Conservation (phyloP, 768 basidiomycete species). For the Harrya chromipes region DNA sequence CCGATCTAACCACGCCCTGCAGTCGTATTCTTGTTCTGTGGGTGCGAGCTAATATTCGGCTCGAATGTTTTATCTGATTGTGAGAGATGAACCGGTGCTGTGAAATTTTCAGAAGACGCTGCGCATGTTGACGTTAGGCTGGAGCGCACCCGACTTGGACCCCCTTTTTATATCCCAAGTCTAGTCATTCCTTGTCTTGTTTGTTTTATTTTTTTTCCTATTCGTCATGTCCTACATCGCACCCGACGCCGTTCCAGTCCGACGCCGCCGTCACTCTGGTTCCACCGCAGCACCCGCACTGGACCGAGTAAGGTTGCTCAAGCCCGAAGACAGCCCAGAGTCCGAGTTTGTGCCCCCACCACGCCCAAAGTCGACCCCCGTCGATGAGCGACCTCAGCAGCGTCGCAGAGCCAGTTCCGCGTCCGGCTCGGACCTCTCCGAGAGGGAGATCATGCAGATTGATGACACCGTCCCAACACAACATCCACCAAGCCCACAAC, state of each 20-base stretch:
- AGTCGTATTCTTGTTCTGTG: not conserved
- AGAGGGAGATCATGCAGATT: slow-evolving; percentile 35
- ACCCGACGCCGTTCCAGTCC: slow-evolving; percentile 19
- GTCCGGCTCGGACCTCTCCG: slow-evolving; percentile 35
- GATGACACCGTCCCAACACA: slow-evolving; percentile 5
- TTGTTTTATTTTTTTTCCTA: not conserved
- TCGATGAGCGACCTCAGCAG: slow-evolving; percentile 52
- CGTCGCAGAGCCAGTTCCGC: slow-evolving; percentile 43
- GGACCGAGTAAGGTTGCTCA: slow-evolving; percentile 17
- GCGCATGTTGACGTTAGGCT: no score
- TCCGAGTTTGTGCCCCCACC: slow-evolving; percentile 48
- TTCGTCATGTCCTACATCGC: slow-evolving; percentile 16
- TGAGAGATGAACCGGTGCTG: slow-evolving; percentile 7
- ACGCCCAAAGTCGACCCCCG: slow-evolving; percentile 72
- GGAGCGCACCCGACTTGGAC: no score
- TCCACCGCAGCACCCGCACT: slow-evolving; percentile 40
- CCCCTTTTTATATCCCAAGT: no score
- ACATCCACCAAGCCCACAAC: slow-evolving; percentile 33
- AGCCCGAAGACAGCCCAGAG: slow-evolving; percentile 20
- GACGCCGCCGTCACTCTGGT: slow-evolving; percentile 65
- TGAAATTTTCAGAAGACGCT: not conserved
- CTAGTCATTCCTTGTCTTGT: not conserved
- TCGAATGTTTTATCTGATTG: slow-evolving; percentile 17
- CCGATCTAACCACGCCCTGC: not conserved
- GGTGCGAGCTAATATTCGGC: not conserved